Evolutionary conservation across 73 alveolate genomes (phyloP), one percentile per base, ranked within the genome.

Genomic region (Blepharisma japonicum): DNA sequence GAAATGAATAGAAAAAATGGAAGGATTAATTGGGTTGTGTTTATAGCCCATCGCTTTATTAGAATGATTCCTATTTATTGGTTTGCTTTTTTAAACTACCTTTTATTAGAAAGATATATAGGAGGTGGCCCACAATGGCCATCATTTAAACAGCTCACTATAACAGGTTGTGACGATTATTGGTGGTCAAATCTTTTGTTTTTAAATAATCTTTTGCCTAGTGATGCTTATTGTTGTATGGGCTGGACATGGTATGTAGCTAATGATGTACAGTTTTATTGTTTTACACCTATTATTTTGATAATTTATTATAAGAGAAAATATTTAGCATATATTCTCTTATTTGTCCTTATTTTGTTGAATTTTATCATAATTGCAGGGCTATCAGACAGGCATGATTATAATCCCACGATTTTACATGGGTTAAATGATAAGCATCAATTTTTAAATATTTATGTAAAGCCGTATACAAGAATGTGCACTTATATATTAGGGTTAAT

Each of bases 111-210:
- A n/a, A 27, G 18, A 7, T 53, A 54, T 42, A 46, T 82, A 5
- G 89, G 89, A 9, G 68, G 42, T 38, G 82, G 89, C 45, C 84
- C 89, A 0, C 25, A 55, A 6, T 80, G 79, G 88, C 71, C 38
- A 20, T 5, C 8, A 20, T 20, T 47, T 14, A 20, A 32, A 61
- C 42, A 45, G 7, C n/a, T 14, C n/a, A 53, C n/a, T 20, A 53
- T 14, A 20, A 55, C 20, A n/a, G 6, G 18, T 4, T 53, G 67
- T 53, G 67, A 53, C n/a, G 21, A 53, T 3, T 53, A 53, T 53
- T 53, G 67, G 67, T 53, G 67, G 67, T 53, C 67, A 14, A 18
- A 14, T 14, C 67, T 18, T 53, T 53, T 53, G 4, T 53, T 53
- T 53, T 14, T 53, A 11, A 53, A 53, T 18, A 53, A 53, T 18